Percentiles rank a stretch among this genome's conserved stretches.
Conservation (phyloP, 2,329 filamentous ascomycete species). For the Cladosporium cucumerinum region DNA sequence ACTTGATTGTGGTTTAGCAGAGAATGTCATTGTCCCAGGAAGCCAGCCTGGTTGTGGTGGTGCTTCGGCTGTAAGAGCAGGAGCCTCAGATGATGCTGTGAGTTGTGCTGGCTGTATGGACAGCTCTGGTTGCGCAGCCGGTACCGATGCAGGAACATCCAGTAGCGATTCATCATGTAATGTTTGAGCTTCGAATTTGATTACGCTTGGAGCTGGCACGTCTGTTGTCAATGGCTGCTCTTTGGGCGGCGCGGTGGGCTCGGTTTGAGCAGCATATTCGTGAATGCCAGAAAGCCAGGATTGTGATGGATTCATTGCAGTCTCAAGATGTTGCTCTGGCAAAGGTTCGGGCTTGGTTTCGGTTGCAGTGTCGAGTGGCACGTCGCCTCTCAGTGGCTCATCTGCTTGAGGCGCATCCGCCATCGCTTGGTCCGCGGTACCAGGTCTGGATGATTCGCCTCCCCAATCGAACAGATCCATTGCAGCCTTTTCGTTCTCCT, state of each 20-base stretch:
- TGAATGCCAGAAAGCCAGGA: slow-evolving; percentile 45
- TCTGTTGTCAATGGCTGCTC: slow-evolving; percentile 20
- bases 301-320: slow-evolving; percentile 19
- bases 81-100: neutral
- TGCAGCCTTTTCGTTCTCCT: slow-evolving; percentile 8
- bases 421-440: slow-evolving; percentile 8
- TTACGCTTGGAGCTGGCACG: slow-evolving; percentile 15
- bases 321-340: neutral
- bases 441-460: slow-evolving; percentile 12
- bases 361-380: neutral
- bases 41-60: slow-evolving; percentile 11
- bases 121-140: neutral
- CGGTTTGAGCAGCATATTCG: slow-evolving; percentile 32
- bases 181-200: neutral
- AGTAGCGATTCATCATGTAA: slow-evolving; percentile 15
- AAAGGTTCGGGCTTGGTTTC: neutral
- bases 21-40: slow-evolving; percentile 16
- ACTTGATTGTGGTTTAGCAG: slow-evolving; percentile 10
- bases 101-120: slow-evolving; percentile 10
- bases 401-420: neutral
- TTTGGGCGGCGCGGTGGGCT: neutral
- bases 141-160: neutral
- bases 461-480: slow-evolving; percentile 11
- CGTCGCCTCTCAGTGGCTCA: neutral
- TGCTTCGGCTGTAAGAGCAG: neutral